phyloP scores from a whole-genome alignment of 2,329 filamentous ascomycete genomes.

The Pseudofabraea citricarpa region DNA sequence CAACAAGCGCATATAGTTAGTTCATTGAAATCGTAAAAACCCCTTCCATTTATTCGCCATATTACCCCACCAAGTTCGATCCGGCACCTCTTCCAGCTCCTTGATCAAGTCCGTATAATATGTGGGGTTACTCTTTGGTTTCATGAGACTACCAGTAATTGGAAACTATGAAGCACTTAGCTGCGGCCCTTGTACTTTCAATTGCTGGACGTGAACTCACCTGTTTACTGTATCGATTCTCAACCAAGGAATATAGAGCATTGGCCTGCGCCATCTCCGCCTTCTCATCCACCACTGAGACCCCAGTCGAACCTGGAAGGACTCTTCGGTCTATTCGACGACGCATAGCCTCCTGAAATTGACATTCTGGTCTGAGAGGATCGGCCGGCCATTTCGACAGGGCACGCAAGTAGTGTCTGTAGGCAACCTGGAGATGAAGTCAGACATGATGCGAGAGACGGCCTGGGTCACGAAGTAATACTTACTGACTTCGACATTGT shows the following conservation, averaged over 20 bases:
- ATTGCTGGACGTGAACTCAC: constrained; percentile 29
- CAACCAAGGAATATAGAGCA: constrained; percentile 53
- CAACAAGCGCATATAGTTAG: too few species aligned
- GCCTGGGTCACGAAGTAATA: neutral
- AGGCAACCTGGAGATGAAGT: constrained; percentile 31
- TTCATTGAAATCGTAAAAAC: constrained; percentile 51
- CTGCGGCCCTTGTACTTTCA: neutral
- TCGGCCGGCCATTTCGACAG: constrained; percentile 60
- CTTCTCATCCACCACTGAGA: constrained; percentile 32
- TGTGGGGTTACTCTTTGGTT: constrained; percentile 57
- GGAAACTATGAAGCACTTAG: constrained; percentile 35
- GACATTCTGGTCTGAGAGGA: constrained; percentile 55
- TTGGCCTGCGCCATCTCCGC: constrained; percentile 53
- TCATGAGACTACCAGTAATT: constrained; percentile 44
- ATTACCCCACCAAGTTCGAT: constrained; percentile 47
- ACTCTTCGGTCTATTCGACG: constrained; percentile 36
- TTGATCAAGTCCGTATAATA: constrained; percentile 57
- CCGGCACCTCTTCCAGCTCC: constrained; percentile 60
- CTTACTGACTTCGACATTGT: constrained; percentile 27
- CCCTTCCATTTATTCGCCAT: constrained; percentile 52
- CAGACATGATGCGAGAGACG: neutral
- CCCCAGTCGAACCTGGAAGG: constrained; percentile 11
- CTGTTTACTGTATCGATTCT: constrained; percentile 53
- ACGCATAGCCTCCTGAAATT: constrained; percentile 53
- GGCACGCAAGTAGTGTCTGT: constrained; percentile 43